phyloP scores from a whole-genome alignment of 305 asterid genomes.

The Striga hermonthica region DNA sequence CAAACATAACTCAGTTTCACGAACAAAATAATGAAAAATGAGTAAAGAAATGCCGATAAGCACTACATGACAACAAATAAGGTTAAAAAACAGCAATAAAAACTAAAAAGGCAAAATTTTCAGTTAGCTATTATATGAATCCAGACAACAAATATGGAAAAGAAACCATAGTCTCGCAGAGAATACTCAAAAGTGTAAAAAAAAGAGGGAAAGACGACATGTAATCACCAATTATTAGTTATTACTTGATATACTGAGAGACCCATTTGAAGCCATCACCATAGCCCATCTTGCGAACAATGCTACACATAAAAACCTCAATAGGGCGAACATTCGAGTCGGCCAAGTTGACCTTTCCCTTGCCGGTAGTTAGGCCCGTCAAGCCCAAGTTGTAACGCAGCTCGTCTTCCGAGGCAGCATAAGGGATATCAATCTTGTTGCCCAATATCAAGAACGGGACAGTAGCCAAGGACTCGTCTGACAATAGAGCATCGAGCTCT shows the following conservation, averaged over 20 bases:
- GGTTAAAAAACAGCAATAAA: background rate
- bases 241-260: constrained; percentile 54
- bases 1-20: too few relatives aligned
- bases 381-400: constrained; percentile 50
- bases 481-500: constrained; percentile 59
- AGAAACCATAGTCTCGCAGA: background rate
- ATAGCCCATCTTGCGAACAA: constrained; percentile 64
- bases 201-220: too few relatives aligned
- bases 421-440: constrained; percentile 58
- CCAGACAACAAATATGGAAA: constrained; percentile 27
- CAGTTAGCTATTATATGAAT: constrained; percentile 9
- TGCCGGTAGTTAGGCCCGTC: constrained; percentile 55
- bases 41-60: too few relatives aligned
- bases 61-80: background rate
- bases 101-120: background rate
- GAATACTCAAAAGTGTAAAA: background rate
- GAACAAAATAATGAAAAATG: too few relatives aligned
- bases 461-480: constrained; percentile 47
- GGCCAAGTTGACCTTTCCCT: constrained; percentile 50
- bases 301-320: constrained; percentile 70
- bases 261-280: constrained; percentile 70
- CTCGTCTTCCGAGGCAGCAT: constrained; percentile 61
- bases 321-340: constrained; percentile 51
- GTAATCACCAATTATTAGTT: background rate
- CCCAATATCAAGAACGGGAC: constrained; percentile 61